Percentiles rank a stretch among this genome's conserved stretches.
phyloP scores from a whole-genome alignment of 345 rosid species.

The Dovyalis caffra region DNA sequence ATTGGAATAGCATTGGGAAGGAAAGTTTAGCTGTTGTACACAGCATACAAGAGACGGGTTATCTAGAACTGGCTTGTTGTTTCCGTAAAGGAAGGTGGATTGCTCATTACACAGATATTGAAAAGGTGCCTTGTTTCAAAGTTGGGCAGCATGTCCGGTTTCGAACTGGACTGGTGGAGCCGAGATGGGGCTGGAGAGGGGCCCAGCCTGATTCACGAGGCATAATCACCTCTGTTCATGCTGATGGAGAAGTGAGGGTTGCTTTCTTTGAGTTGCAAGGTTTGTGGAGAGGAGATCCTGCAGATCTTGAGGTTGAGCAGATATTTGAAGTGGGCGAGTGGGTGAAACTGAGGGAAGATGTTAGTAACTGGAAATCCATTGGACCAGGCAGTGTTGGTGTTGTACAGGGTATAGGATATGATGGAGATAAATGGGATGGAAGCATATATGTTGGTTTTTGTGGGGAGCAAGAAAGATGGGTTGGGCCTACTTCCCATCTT shows the following conservation, averaged over 20 bases:
- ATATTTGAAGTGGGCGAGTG: constrained; percentile 93
- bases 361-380: constrained; percentile 68
- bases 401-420: constrained; percentile 82
- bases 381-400: constrained; percentile 82
- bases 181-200: constrained; percentile 99
- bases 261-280: constrained; percentile 80
- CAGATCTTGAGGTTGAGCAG: constrained; percentile 71
- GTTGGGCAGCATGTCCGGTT: constrained; percentile 87
- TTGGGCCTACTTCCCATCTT: constrained; percentile 65
- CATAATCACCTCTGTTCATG: constrained; percentile 76
- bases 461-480: constrained; percentile 94
- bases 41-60: constrained; percentile 83
- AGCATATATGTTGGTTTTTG: constrained; percentile 74
- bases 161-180: constrained; percentile 72
- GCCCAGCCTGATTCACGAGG: constrained; percentile 71
- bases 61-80: constrained; percentile 91
- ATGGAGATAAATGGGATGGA: constrained; percentile 84
- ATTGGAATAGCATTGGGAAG: constrained; percentile 84
- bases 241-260: constrained; percentile 90
- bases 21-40: constrained; percentile 89
- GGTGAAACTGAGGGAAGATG: constrained; percentile 68
- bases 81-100: constrained; percentile 82
- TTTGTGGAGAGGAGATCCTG: constrained; percentile 95
- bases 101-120: constrained; percentile 80
- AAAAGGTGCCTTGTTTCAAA: constrained; percentile 72